Evolutionary conservation across 2,329 filamentous ascomycete genomes (phyloP), one percentile per base, ranked within the genome.

Genomic region (Beauveria rudraprayagi): DNA sequence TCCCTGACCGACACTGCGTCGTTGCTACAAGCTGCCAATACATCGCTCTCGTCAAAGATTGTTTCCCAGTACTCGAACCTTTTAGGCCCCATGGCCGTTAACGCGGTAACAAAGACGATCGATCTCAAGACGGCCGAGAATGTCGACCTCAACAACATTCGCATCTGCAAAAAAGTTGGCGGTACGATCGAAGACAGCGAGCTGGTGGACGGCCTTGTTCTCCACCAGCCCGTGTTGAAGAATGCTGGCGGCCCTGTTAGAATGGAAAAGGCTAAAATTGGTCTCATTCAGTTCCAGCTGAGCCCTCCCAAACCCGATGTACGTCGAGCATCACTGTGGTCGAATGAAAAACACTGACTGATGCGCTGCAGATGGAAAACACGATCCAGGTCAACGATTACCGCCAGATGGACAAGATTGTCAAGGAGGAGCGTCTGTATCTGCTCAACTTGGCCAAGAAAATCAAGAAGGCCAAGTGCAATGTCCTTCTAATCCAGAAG

Each of bases 391-490:
- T 99, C 71, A 99, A 99, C 77, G 94, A 99, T 80, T 99, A 99
- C 83, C 86, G 94, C 72, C 94, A 99, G 76, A 99, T 99, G 94
- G 94, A 99, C 82, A 99, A 97, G 84, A 99, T 99, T 67, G 85
- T 99, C 69, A 99, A 99, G 80, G 94, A 99, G 79, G 94, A 99
- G 81, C 91, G 94, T 67, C 90, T 94, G 68, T 99, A 99, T 77
- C 85, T 99, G 66, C 84, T 99, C 62, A 97, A 97, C 81, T 90
- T 99, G 86, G 92, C 95, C 73, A 97, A 99, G 85, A 99, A 97
- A 84, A 99, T 99, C 77, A 97, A 97, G 80, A 99, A 97, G 83
- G 92, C 94, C 67, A 99, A 97, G 82, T 99, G 94, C 80, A 99
- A 99, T 70, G 94, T 99, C 48, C 86, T 97, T 50, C 82, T 99